A percentile compares a stretch with the other conserved stretches of the same genome.
Conservation (phyloP, 192 early-diverging fungal species). For the Entomortierella lignicola region DNA sequence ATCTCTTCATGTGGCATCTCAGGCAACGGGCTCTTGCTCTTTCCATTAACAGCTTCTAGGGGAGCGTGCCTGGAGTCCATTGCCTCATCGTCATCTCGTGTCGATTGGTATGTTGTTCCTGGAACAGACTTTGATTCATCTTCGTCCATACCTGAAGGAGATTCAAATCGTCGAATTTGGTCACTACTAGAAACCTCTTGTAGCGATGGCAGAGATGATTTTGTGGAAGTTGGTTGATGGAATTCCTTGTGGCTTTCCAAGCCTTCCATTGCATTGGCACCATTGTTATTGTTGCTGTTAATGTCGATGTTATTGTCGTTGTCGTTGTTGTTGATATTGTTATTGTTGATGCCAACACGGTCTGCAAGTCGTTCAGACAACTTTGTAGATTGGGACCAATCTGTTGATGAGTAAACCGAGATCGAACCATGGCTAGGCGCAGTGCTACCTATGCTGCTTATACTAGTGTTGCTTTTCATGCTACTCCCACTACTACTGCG, state of each 20-base stretch:
- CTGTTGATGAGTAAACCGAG: slow-evolving; percentile 1
- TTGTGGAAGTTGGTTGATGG: not conserved
- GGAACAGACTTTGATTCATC: slow-evolving; percentile 2
- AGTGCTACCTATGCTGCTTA: slow-evolving; percentile 32
- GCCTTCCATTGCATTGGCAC: not conserved
- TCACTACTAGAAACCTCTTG: not conserved
- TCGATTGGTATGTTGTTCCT: not conserved
- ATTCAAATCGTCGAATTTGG: slow-evolving; percentile 25
- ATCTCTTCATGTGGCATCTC: slow-evolving; percentile 20
- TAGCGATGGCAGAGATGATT: not conserved
- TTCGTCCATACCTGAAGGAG: slow-evolving; percentile 38
- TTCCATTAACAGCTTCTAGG: not conserved
- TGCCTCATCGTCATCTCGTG: not conserved
- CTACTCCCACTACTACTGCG: slow-evolving; percentile 51
- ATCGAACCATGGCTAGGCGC: slow-evolving; percentile 1
- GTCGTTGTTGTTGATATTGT: too few relatives aligned
- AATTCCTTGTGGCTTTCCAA: not conserved
- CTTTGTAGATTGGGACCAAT: slow-evolving; percentile 13
- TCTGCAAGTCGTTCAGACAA: slow-evolving; percentile 3
- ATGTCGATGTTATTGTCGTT: too few relatives aligned
- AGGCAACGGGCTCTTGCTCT: slow-evolving; percentile 11
- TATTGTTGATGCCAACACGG: not conserved
- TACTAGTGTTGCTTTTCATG: slow-evolving; percentile 25
- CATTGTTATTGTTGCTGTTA: not conserved
- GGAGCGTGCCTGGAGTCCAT: not conserved